Percentiles rank a stretch among this genome's conserved stretches.
Conservation (phyloP, 305 asterid species). For the Fraxinus greggii region DNA sequence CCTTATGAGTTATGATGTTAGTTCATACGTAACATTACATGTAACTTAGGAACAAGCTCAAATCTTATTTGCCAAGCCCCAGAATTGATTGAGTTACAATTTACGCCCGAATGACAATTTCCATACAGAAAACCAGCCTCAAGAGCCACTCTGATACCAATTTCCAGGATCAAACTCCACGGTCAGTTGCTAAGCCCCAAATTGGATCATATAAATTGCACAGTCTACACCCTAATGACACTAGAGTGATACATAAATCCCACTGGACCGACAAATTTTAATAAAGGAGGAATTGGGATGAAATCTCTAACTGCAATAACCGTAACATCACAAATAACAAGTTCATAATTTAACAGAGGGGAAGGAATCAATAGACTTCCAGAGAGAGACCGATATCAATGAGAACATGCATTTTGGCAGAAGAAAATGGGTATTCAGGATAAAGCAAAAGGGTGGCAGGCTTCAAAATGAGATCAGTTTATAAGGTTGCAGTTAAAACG, state of each 20-base stretch:
- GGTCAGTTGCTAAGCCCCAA: background rate
- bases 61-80: background rate
- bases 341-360: background rate
- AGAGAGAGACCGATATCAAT: background rate
- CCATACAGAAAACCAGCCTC: background rate
- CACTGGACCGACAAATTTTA: background rate
- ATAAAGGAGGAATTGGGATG: background rate
- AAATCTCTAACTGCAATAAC: background rate
- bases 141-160: background rate
- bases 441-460: background rate
- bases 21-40: background rate
- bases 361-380: background rate
- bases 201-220: background rate
- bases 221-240: background rate
- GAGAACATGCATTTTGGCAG: background rate
- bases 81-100: background rate
- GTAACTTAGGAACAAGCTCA: background rate
- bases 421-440: background rate
- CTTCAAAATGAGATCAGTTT: background rate
- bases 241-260: background rate
- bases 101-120: background rate
- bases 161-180: background rate
- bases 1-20: background rate
- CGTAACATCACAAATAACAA: background rate
- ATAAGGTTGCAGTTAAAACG: background rate